These are phyloP conservation scores for Parachaetomium inaequale DNA, from an alignment of 495 filamentous ascomycete genomes.

Conservation along the genomic window DNA sequence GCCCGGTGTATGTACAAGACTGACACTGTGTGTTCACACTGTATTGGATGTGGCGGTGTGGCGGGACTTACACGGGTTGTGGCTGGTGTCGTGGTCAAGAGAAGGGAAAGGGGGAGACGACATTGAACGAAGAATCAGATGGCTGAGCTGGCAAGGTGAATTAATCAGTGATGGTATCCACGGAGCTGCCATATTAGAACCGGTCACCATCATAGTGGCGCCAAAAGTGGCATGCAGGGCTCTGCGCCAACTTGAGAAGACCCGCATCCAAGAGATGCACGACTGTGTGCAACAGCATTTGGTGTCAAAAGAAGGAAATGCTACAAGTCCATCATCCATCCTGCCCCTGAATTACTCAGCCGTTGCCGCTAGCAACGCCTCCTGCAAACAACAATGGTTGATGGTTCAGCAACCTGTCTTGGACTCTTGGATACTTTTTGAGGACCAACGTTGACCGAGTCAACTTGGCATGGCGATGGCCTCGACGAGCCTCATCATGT, in stretches of 20 bases:
- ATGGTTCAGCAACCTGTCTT: neutral
- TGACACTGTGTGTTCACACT: neutral
- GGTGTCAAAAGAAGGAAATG: neutral
- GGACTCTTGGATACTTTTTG: neutral
- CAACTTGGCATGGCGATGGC: neutral
- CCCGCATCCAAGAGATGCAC: neutral
- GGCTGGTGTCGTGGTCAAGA: neutral
- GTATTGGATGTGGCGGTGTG: neutral
- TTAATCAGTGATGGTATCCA: too few species aligned
- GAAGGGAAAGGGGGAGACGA: neutral
- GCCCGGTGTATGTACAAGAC: neutral
- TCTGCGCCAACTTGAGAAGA: too few species aligned
- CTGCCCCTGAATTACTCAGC: neutral
- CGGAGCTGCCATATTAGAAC: too few species aligned
- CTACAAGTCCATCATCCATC: neutral
- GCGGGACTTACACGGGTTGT: neutral
- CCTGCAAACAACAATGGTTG: neutral
- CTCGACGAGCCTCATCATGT: neutral
- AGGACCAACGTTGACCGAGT: neutral
- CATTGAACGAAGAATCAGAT: too few species aligned
- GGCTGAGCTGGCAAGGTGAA: too few species aligned
- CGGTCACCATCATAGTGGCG: too few species aligned
- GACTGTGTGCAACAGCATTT: neutral
- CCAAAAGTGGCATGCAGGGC: too few species aligned
- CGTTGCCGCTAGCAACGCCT: neutral